Evolutionary conservation across 805 yeast genomes (phyloP).

Genomic region (Alloascoidea hylecoeti): DNA sequence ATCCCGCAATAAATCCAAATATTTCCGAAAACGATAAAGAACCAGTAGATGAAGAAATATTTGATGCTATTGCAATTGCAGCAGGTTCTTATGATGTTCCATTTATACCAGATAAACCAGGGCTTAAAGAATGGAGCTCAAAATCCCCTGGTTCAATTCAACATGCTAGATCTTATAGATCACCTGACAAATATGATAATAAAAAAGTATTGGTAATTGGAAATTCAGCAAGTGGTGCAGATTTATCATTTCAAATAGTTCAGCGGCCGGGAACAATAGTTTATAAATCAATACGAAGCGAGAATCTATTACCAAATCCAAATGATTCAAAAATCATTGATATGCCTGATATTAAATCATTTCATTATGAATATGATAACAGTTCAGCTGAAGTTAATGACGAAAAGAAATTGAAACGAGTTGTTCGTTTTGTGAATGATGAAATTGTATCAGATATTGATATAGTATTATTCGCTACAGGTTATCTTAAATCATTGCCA

Average conservation of each 20-base stretch:
- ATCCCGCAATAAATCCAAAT: constrained; percentile 18
- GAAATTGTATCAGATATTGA: constrained; percentile 32
- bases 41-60: constrained; percentile 24
- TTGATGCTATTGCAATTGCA: constrained; percentile 52
- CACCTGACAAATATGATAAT: constrained; percentile 26
- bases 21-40: constrained; percentile 23
- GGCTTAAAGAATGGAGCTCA: constrained; percentile 32
- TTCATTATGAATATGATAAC: constrained; percentile 21
- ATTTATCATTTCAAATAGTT: constrained; percentile 50
- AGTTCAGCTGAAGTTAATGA: too few relatives aligned
- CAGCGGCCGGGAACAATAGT: constrained; percentile 24
- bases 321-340: constrained; percentile 21
- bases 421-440: constrained; percentile 36
- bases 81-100: constrained; percentile 57
- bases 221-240: constrained; percentile 66
- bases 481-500: constrained; percentile 56
- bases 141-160: constrained; percentile 29
- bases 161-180: constrained; percentile 46
- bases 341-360: constrained; percentile 25
- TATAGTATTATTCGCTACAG: constrained; percentile 55
- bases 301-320: constrained; percentile 8
- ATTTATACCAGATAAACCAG: constrained; percentile 37
- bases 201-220: constrained; percentile 54
- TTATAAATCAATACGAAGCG: constrained; percentile 35
- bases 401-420: too few relatives aligned